phyloP scores from a whole-genome alignment of 2,329 filamentous ascomycete genomes.

The Aureobasidium sp. region DNA sequence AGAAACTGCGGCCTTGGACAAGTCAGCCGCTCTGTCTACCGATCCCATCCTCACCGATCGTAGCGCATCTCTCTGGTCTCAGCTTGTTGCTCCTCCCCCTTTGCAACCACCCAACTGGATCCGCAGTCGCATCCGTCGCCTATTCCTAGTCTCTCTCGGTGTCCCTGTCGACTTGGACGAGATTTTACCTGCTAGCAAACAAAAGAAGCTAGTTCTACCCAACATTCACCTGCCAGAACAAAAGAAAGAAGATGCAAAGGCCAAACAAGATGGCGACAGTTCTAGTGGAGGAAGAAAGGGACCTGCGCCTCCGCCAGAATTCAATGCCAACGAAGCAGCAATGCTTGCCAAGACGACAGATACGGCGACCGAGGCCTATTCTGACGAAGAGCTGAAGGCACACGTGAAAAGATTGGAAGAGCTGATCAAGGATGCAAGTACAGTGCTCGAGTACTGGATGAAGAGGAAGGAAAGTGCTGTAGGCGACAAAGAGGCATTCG shows the following conservation, averaged over 20 bases:
- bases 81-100: conserved; percentile 88
- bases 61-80: conserved; percentile 88
- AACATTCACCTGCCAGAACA: conserved; percentile 51
- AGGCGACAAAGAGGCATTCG: conserved; percentile 87
- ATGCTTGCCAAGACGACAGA: conserved; percentile 79
- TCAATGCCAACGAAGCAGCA: conserved; percentile 72
- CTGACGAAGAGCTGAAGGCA: conserved; percentile 63
- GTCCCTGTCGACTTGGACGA: conserved; percentile 96
- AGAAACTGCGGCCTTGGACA: conserved; percentile 24
- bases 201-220: conserved; percentile 92
- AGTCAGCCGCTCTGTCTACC: conserved; percentile 27
- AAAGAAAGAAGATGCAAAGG: conserved; percentile 19
- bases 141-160: conserved; percentile 92
- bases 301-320: conserved; percentile 61
- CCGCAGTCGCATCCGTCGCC: conserved; percentile 82
- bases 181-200: conserved; percentile 92
- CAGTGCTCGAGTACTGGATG: conserved; percentile 82
- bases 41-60: conserved; percentile 68
- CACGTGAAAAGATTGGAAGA: conserved; percentile 66
- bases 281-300: conserved; percentile 35
- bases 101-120: conserved; percentile 97
- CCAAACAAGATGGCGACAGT: conserved; percentile 21
- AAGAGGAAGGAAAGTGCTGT: conserved; percentile 78
- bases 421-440: conserved; percentile 63
- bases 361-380: conserved; percentile 73